A percentile compares a stretch with the other conserved stretches of the same genome.
Evolutionary conservation across 1,284 basidiomycete species (phyloP).

Genomic region (Melanopsichium pennsylvanicum): DNA sequence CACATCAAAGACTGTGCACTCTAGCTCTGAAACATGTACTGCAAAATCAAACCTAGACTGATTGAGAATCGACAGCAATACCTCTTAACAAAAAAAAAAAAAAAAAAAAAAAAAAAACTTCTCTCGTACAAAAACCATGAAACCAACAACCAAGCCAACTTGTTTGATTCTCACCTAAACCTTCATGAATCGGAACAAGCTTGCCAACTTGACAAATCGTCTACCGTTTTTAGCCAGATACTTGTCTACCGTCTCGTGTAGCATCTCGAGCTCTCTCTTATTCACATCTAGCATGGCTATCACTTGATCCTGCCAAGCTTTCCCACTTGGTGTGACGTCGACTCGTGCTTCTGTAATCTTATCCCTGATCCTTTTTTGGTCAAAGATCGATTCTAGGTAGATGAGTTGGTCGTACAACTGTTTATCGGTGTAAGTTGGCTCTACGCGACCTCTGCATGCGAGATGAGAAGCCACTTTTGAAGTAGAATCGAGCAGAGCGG

Average conservation of each 20-base stretch:
- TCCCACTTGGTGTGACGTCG: background rate
- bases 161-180: slow-evolving; percentile 19
- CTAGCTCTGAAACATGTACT: no score
- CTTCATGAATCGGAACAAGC: slow-evolving; percentile 59
- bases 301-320: slow-evolving; percentile 39
- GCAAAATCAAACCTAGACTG: no score
- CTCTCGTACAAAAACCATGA: background rate
- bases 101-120: background rate
- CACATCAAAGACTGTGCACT: no score
- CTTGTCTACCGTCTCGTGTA: slow-evolving; percentile 45
- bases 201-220: slow-evolving; percentile 57
- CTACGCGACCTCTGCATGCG: slow-evolving; percentile 50
- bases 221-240: slow-evolving; percentile 59
- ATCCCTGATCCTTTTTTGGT: slow-evolving; percentile 27
- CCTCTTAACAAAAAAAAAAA: background rate
- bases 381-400: slow-evolving; percentile 58
- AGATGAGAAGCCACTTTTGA: slow-evolving; percentile 2
- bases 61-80: background rate
- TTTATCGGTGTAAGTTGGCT: slow-evolving; percentile 55
- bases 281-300: slow-evolving; percentile 38
- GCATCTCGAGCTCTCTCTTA: slow-evolving; percentile 18
- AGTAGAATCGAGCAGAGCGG: slow-evolving; percentile 17
- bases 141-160: background rate
- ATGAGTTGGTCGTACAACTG: slow-evolving; percentile 62
- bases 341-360: background rate